A percentile compares a stretch with the other conserved stretches of the same genome.
Evolutionary conservation across 495 filamentous ascomycete species (phyloP).

Genomic region (Tetracladium marchalianum): DNA sequence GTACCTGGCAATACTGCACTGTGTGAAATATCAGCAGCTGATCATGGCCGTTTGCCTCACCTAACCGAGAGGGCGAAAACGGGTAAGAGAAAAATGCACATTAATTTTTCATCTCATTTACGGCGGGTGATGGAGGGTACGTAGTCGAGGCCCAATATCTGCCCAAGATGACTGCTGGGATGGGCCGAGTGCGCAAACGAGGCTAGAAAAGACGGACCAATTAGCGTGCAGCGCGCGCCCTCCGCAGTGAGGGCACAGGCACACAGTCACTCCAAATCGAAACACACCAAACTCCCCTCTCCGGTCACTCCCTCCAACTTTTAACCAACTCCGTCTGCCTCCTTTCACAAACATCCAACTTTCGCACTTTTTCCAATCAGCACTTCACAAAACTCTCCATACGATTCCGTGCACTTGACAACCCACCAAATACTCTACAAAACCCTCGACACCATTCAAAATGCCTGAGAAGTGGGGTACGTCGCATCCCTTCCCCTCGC

Average conservation of each 20-base stretch:
- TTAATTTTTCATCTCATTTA: too few species aligned
- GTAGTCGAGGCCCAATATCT: neutral
- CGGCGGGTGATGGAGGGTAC: neutral
- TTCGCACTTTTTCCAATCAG: neutral
- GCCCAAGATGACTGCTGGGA: neutral
- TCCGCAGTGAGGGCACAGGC: neutral
- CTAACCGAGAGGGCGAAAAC: too few species aligned
- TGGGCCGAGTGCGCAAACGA: neutral
- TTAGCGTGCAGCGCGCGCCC: neutral
- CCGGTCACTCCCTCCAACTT: neutral
- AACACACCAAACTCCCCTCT: neutral
- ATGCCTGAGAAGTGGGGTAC: conserved; percentile 24
- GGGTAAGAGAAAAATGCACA: too few species aligned
- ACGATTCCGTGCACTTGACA: neutral
- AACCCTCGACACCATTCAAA: conserved; percentile 1
- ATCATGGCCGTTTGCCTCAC: too few species aligned
- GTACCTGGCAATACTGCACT: too few species aligned
- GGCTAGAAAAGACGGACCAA: neutral
- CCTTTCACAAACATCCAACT: neutral
- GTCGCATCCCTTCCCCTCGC: conserved; percentile 4
- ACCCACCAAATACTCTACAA: neutral
- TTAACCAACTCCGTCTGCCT: conserved; percentile 1
- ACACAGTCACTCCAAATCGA: neutral
- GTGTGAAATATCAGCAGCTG: too few species aligned
- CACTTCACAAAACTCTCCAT: neutral